Evolutionary conservation across 257 asterid species (phyloP).

Genomic region (Perilla frutescens): DNA sequence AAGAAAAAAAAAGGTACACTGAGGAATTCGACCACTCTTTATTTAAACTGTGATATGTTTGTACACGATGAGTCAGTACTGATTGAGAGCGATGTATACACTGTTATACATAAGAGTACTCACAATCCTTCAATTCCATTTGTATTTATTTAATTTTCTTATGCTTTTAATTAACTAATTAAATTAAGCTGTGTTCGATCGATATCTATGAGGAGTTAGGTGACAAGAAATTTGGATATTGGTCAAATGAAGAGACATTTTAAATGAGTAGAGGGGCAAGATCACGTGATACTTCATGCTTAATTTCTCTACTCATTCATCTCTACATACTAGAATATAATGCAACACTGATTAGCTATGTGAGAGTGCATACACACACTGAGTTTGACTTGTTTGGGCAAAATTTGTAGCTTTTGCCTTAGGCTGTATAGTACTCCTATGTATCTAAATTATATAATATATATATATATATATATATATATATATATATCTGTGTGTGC

Average conservation of each 20-base stretch:
- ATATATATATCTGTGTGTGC: no score
- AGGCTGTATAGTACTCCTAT: neutral
- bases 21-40: conserved; percentile 56
- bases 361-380: conserved; percentile 6
- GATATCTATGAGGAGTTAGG: conserved; percentile 13
- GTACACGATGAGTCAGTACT: conserved; percentile 54
- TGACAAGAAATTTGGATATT: conserved; percentile 37
- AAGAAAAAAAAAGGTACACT: conserved; percentile 47
- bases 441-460: no score
- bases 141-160: no score
- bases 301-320: conserved; percentile 20
- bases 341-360: conserved; percentile 13
- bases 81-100: conserved; percentile 58
- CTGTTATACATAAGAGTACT: conserved; percentile 25
- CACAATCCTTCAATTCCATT: neutral
- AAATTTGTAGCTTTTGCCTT: conserved; percentile 2
- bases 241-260: conserved; percentile 46
- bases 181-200: no score
- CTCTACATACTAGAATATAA: conserved; percentile 17
- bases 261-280: conserved; percentile 40
- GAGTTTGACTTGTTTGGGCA: conserved; percentile 41
- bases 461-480: no score
- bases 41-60: conserved; percentile 43
- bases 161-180: no score
- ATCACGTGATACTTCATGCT: conserved; percentile 48